phyloP scores from a whole-genome alignment of 164 flowering plant genomes.

The Santalum album region DNA sequence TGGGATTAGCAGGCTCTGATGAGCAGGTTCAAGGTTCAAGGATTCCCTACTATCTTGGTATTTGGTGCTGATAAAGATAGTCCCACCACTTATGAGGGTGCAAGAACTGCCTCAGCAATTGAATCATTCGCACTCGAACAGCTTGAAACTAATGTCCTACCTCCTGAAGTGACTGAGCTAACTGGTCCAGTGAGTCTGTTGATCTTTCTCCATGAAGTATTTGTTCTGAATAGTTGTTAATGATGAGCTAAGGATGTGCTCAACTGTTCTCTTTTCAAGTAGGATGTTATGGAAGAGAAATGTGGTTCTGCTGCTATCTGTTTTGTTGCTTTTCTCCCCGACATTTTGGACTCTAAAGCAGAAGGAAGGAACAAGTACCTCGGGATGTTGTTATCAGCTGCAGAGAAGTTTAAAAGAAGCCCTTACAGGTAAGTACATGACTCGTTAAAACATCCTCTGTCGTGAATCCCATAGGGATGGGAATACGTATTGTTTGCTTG shows the following conservation, averaged over 20 bases:
- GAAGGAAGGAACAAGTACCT: slow-evolving; percentile 92
- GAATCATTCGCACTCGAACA: slow-evolving; percentile 87
- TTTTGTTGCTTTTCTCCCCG: slow-evolving; percentile 93
- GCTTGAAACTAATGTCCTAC: slow-evolving; percentile 67
- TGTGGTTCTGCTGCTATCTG: slow-evolving; percentile 94
- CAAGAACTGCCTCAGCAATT: slow-evolving; percentile 75
- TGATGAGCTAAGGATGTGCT: no score
- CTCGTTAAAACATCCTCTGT: no score
- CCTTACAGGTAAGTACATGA: slow-evolving; percentile 85
- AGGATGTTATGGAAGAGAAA: slow-evolving; percentile 91
- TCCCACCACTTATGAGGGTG: slow-evolving; percentile 45
- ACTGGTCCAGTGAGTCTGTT: slow-evolving; percentile 61
- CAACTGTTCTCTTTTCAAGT: slow-evolving; percentile 9
- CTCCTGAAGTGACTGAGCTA: slow-evolving; percentile 84
- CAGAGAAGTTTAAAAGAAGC: slow-evolving; percentile 78
- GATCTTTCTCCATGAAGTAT: no score
- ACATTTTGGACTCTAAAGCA: slow-evolving; percentile 93
- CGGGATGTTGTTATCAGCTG: slow-evolving; percentile 55
- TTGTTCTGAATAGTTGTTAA: no score
- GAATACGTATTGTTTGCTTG: no score
- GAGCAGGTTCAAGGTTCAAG: slow-evolving; percentile 93
- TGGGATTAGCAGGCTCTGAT: slow-evolving; percentile 63
- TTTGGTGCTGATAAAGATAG: slow-evolving; percentile 52
- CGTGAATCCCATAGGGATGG: no score
- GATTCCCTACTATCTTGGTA: slow-evolving; percentile 90